Conservation (phyloP, 2,329 filamentous ascomycete genomes). For the Cladophialophora exuberans region DNA sequence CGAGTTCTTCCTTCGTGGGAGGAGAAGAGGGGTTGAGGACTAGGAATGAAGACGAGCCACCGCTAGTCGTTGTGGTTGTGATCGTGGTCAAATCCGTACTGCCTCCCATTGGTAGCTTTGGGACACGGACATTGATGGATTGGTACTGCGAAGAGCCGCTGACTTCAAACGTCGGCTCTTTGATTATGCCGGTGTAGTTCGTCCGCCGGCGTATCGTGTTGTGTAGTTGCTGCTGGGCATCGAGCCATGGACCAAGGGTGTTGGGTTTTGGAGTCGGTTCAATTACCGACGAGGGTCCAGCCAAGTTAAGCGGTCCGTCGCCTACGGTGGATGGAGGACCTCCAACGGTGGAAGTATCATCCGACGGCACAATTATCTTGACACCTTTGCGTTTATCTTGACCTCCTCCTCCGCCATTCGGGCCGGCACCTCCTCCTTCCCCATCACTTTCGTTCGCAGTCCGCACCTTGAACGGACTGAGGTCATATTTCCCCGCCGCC, state of each 20-base stretch:
- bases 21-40: too few species aligned
- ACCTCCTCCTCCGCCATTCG: too few species aligned
- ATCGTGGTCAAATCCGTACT: conserved; percentile 51
- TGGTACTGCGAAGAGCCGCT: conserved; percentile 19
- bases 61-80: too few species aligned
- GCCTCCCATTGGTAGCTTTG: conserved; percentile 31
- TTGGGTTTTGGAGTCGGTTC: conserved; percentile 36
- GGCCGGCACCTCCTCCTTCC: too few species aligned
- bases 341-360: conserved; percentile 38
- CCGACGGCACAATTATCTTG: conserved; percentile 66
- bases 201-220: conserved; percentile 37
- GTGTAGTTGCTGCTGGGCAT: conserved; percentile 38
- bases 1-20: conserved; percentile 88
- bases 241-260: conserved; percentile 37
- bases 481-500: conserved; percentile 74
- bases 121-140: too few species aligned
- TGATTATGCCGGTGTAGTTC: conserved; percentile 57
- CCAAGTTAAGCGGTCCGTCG: conserved; percentile 37
- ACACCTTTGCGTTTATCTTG: conserved; percentile 64
- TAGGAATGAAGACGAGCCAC: too few species aligned
- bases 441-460: conserved; percentile 59
- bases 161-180: conserved; percentile 47
- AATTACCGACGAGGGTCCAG: conserved; percentile 22
- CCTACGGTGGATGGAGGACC: conserved; percentile 24
- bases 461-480: conserved; percentile 85